phyloP scores from a whole-genome alignment of 2,329 filamentous ascomycete species.

The Fusarium tjaetaba region DNA sequence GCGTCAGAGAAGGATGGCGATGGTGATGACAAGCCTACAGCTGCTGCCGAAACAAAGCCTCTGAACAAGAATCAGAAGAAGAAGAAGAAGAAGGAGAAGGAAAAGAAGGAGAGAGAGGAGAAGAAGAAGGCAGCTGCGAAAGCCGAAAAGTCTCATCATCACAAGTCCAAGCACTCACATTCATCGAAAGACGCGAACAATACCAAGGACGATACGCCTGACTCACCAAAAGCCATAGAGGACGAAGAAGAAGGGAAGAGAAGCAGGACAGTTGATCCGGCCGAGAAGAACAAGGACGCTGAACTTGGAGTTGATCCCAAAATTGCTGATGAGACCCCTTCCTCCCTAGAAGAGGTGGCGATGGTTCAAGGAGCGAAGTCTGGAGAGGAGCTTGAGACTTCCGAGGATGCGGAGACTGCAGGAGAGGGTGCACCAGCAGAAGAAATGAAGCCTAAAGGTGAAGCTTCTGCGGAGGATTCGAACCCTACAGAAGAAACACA shows the following conservation, averaged over 20 bases:
- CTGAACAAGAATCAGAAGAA: slow-evolving; percentile 38
- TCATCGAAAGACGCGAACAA: slow-evolving; percentile 17
- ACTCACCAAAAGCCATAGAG: background rate
- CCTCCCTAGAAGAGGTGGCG: background rate
- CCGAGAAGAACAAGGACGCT: slow-evolving; percentile 3
- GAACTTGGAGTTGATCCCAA: slow-evolving; percentile 12
- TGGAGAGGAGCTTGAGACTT: background rate
- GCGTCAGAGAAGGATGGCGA: slow-evolving; percentile 8
- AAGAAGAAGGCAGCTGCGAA: slow-evolving; percentile 33
- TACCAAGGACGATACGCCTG: slow-evolving; percentile 3
- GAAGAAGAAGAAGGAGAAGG: slow-evolving; percentile 63
- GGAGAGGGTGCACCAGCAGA: background rate
- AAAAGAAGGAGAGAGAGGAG: slow-evolving; percentile 28
- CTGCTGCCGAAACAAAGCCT: slow-evolving; percentile 13
- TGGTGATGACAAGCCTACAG: slow-evolving; percentile 21
- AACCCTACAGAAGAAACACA: background rate
- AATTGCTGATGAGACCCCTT: background rate
- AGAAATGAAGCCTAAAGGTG: slow-evolving; percentile 11
- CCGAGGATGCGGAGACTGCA: background rate
- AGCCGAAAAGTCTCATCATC: slow-evolving; percentile 31
- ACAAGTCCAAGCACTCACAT: slow-evolving; percentile 34
- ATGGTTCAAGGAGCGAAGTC: background rate
- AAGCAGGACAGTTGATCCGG: background rate
- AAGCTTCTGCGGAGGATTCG: slow-evolving; percentile 4
- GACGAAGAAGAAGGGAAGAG: slow-evolving; percentile 12